Base-by-base conservation (phyloP, 768 basidiomycete species). In the Rhodotorula toruloides region DNA sequence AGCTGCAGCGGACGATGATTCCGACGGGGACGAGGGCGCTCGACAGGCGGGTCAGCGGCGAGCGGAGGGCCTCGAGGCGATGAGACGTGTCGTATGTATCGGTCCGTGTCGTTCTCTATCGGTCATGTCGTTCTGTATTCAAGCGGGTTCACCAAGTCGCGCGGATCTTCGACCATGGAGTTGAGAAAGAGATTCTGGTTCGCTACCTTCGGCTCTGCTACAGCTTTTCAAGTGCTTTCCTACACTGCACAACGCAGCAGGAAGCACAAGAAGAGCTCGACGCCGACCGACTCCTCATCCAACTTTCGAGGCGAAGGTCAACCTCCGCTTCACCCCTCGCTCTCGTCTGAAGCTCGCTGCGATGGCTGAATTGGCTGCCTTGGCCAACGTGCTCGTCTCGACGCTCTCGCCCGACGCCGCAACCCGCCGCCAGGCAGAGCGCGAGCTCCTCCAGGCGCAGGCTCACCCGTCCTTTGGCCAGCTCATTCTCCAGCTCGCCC, bases 341-440 rank as follows among this genome's bases (percentile, higher is more conserved):
- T 0, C 31, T 32, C 29, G 1, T 21, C 48, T 19, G 4, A 2
- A 9, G 11, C 16, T n/a, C 8, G 36, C 53, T 14, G 5, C 10
- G 10, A 54, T 54, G 53, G 53, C 53, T 3, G 53, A 54, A 27
- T 37, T n/a, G 16, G 32, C 21, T 21, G 53, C 53, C 14, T 65
- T 74, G 25, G 68, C 68, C 1, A 19, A 32, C 7, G 58, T 67
- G 19, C 65, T 74, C 47, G 47, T 57, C 16, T 44, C 44, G 22
- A 71, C 72, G 19, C 64, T 75, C 31, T 70, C 68, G 25, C 70
- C 72, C 13, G 68, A 85, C 69, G 86, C 90, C 27, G 73, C 81
- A 21, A 84, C 85, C 0, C 80, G 90, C 66, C 89, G 90, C 77
- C 81, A 86, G 58, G 91, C 94, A 0, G 94, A 98, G 74, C 84